Evolutionary conservation across 495 filamentous ascomycete species (phyloP).

Genomic region (Aspergillus egyptiacus): DNA sequence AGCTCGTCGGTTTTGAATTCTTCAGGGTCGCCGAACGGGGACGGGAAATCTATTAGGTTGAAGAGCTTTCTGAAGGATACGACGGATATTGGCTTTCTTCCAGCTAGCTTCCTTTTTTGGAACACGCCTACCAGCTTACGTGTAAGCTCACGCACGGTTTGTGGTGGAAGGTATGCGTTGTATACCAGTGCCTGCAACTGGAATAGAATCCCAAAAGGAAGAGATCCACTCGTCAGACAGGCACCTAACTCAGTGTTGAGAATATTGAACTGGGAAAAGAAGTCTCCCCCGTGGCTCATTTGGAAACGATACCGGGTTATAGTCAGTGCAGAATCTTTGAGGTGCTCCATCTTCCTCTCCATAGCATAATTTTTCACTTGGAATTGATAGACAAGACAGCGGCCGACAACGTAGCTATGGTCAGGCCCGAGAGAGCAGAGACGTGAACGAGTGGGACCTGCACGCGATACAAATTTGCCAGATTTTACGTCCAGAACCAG

Average conservation of each 20-base stretch:
- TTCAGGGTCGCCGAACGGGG: slow-evolving; percentile 9
- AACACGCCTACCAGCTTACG: background rate
- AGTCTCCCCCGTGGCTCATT: background rate
- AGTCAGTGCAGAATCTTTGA: slow-evolving; percentile 12
- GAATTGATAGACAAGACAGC: slow-evolving; percentile 27
- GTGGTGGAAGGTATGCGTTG: slow-evolving; percentile 30
- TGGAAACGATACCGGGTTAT: background rate
- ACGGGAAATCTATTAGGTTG: slow-evolving; percentile 19
- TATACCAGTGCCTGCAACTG: slow-evolving; percentile 33
- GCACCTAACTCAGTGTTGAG: slow-evolving; percentile 3
- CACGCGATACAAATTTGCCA: background rate
- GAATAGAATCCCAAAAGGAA: slow-evolving; percentile 36
- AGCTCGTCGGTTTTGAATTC: slow-evolving; percentile 11
- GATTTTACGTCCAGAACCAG: background rate
- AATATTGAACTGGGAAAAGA: background rate
- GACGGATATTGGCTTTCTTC: slow-evolving; percentile 6
- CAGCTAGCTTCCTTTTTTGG: background rate
- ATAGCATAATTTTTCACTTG: background rate
- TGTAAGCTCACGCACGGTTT: slow-evolving; percentile 16
- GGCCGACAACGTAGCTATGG: slow-evolving; percentile 18
- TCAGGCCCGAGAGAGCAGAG: slow-evolving; percentile 6
- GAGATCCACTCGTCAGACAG: slow-evolving; percentile 8
- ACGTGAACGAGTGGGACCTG: slow-evolving; percentile 1
- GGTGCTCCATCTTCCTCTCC: background rate
- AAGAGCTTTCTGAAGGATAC: slow-evolving; percentile 16